Percentiles rank a stretch among this genome's conserved stretches.
Evolutionary conservation across 202 grass and related monocot genomes (phyloP).

Genomic region (Saccharum hybrid): DNA sequence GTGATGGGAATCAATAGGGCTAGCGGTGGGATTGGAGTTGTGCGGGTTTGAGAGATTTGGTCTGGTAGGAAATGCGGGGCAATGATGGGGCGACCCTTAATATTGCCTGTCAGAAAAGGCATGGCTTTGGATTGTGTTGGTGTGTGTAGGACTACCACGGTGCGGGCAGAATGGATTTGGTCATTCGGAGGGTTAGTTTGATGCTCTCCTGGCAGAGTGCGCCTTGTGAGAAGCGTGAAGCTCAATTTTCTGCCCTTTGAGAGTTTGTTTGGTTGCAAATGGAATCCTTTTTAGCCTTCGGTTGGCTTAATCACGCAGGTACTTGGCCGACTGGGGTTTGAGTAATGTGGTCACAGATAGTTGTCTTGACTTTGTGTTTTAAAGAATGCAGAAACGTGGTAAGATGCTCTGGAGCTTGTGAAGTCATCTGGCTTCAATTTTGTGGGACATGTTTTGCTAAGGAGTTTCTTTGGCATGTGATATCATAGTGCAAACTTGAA

Average conservation of each 20-base stretch:
- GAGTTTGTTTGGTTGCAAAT: not conserved
- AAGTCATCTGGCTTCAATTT: not conserved
- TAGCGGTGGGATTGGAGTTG: constrained; percentile 21
- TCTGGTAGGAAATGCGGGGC: constrained; percentile 31
- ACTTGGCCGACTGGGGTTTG: not conserved
- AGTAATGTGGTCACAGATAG: constrained; percentile 8
- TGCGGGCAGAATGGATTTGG: not conserved
- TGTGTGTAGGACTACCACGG: not conserved
- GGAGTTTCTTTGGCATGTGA: not conserved
- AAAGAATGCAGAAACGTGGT: constrained; percentile 11
- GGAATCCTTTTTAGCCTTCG: not conserved
- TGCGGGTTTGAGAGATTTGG: not conserved
- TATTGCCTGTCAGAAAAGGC: not conserved
- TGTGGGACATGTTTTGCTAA: not conserved
- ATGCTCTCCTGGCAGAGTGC: not conserved
- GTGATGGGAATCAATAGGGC: not conserved
- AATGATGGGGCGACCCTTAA: not conserved
- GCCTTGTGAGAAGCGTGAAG: not conserved
- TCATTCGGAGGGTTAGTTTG: constrained; percentile 1
- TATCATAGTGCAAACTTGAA: constrained; percentile 7
- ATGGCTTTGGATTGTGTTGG: constrained; percentile 11
- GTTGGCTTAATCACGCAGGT: not conserved
- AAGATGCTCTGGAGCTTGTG: not conserved
- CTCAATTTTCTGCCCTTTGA: not conserved
- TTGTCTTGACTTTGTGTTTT: constrained; percentile 25